These are phyloP conservation scores for Chlorella sp. DNA, from an alignment of 139 green algal genomes.

Conservation along the genomic window DNA sequence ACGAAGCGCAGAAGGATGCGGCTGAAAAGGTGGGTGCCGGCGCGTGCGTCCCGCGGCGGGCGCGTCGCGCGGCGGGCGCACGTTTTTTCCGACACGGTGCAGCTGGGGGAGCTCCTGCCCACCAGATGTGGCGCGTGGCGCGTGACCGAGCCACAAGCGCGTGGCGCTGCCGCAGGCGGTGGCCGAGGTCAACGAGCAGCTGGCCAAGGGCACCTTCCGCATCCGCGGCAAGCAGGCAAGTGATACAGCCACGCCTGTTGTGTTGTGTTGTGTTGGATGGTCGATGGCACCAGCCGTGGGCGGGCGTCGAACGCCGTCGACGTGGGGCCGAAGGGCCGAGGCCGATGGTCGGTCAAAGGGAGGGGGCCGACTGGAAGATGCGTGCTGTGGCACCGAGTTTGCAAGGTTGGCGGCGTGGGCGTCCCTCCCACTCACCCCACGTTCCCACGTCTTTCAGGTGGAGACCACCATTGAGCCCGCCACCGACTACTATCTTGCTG, in stretches of 20 bases:
- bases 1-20: constrained; percentile 60
- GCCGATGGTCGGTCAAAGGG: no score
- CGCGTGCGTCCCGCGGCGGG: no score
- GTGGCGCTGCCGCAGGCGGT: constrained; percentile 30
- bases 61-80: not conserved
- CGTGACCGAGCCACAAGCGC: not conserved
- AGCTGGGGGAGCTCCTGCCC: not conserved
- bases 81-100: not conserved
- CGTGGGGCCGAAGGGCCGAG: no score
- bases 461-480: constrained; percentile 60
- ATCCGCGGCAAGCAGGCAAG: constrained; percentile 52
- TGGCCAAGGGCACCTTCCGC: constrained; percentile 41
- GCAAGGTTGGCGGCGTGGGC: no score
- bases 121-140: not conserved
- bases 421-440: no score
- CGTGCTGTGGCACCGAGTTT: no score
- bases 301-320: no score
- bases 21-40: constrained; percentile 35
- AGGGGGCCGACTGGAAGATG: no score
- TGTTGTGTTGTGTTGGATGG: no score
- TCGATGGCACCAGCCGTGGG: no score
- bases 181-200: constrained; percentile 52
- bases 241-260: no score
- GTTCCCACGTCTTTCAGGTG: no score
- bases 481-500: constrained; percentile 57